Conservation (phyloP, 495 filamentous ascomycete genomes). For the Cercophora newfieldiana region DNA sequence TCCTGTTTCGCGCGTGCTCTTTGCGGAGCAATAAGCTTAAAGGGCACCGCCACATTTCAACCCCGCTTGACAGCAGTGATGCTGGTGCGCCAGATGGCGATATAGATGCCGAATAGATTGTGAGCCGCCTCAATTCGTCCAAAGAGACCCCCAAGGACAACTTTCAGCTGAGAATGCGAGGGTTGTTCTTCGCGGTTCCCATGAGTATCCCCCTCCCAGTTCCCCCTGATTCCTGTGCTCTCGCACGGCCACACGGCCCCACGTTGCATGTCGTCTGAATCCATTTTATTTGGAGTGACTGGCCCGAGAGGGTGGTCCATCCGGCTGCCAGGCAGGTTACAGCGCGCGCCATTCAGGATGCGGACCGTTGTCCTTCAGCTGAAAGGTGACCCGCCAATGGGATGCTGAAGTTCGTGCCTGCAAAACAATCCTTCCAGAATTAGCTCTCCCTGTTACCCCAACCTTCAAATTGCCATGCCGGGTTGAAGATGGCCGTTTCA, state of each 20-base stretch:
- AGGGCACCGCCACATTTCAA: conserved; percentile 4
- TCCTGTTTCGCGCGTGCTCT: background rate
- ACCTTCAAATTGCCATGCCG: conserved; percentile 1
- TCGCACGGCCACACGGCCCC: background rate
- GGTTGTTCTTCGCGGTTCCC: background rate
- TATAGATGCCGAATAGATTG: background rate
- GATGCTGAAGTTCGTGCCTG: background rate
- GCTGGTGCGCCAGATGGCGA: background rate
- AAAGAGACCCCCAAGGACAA: background rate
- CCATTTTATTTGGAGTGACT: background rate
- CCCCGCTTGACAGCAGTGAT: background rate
- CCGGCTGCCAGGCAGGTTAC: background rate
- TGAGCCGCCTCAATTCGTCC: background rate
- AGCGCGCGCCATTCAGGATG: conserved; percentile 12
- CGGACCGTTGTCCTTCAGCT: conserved; percentile 29
- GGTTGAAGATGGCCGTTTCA: background rate
- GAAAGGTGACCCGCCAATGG: conserved; percentile 21
- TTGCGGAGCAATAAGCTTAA: conserved; percentile 15
- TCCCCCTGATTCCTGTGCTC: background rate
- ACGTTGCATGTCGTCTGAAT: background rate
- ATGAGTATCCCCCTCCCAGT: no score
- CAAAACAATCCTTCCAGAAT: conserved; percentile 18
- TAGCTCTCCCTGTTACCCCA: conserved; percentile 19
- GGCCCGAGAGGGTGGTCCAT: conserved; percentile 24
- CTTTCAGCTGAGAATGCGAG: background rate